Evolutionary conservation across 768 basidiomycete genomes (phyloP).

Genomic region (Russula sp.): DNA sequence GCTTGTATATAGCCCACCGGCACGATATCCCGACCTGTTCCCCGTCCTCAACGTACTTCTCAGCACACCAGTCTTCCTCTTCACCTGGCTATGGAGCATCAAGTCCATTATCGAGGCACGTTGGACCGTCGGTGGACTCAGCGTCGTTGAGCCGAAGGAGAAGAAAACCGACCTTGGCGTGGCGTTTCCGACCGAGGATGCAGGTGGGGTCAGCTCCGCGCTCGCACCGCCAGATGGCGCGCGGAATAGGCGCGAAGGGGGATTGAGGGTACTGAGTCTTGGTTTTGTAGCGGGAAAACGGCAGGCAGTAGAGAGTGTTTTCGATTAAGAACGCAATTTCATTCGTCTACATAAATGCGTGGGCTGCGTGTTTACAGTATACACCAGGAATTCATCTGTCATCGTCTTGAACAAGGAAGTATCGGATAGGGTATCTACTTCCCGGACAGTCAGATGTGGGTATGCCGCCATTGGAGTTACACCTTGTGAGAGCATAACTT

Average conservation of each 20-base stretch:
- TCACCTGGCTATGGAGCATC: slow-evolving; percentile 89
- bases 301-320: not conserved
- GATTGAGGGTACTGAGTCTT: slow-evolving; percentile 9
- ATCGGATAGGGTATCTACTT: slow-evolving; percentile 79
- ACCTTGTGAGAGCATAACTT: not conserved
- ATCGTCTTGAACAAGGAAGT: slow-evolving; percentile 83
- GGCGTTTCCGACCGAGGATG: not conserved
- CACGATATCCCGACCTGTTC: slow-evolving; percentile 80
- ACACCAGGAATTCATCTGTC: slow-evolving; percentile 81
- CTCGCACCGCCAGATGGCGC: not conserved
- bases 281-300: not conserved
- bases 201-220: slow-evolving; percentile 9
- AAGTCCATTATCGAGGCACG: slow-evolving; percentile 70
- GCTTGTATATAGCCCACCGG: slow-evolving; percentile 52
- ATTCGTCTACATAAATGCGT: no score
- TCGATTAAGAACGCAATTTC: not conserved
- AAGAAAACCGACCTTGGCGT: not conserved
- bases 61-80: slow-evolving; percentile 70
- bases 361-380: no score
- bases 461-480: not conserved
- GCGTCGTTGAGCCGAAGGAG: slow-evolving; percentile 12
- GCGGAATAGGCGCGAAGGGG: slow-evolving; percentile 11
- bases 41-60: slow-evolving; percentile 80
- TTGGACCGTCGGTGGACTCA: slow-evolving; percentile 69
- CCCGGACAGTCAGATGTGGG: slow-evolving; percentile 77